Percentiles rank a stretch among this genome's conserved stretches.
Conservation (phyloP, 192 early-diverging fungal species). For the Coemansia sp. region DNA sequence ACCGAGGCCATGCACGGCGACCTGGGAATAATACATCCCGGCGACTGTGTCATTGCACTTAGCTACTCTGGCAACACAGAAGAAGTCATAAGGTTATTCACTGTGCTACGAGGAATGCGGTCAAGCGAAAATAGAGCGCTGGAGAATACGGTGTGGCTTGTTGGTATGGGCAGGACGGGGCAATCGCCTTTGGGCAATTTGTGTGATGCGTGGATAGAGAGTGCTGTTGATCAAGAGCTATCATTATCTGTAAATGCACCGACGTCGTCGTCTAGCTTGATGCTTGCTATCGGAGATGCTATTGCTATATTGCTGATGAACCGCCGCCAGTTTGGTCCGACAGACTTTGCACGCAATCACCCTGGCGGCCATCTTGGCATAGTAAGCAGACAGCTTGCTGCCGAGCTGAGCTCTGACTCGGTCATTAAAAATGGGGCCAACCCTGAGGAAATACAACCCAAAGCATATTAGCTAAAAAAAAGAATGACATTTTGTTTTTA, state of each 20-base stretch:
- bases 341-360: slow-evolving; percentile 44
- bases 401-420: not conserved
- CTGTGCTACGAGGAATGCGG: slow-evolving; percentile 6
- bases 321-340: slow-evolving; percentile 18
- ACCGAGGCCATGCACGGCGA: slow-evolving; percentile 51
- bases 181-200: slow-evolving; percentile 28
- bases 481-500: not conserved
- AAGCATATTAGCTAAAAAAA: not conserved
- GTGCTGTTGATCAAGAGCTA: slow-evolving; percentile 23
- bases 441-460: not conserved
- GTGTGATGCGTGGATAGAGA: slow-evolving; percentile 47
- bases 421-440: too few species aligned
- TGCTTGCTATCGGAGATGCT: slow-evolving; percentile 46
- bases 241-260: slow-evolving; percentile 32
- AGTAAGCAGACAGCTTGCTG: not conserved
- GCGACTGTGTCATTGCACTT: slow-evolving; percentile 39
- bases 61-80: slow-evolving; percentile 44
- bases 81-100: slow-evolving; percentile 25
- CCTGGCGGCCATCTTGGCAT: slow-evolving; percentile 39
- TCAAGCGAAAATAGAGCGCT: not conserved
- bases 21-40: slow-evolving; percentile 20
- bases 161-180: slow-evolving; percentile 31
- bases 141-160: not conserved
- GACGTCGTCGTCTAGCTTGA: slow-evolving; percentile 30
- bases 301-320: slow-evolving; percentile 40